phyloP scores from a whole-genome alignment of 2,329 filamentous ascomycete species.

The Trichoderma breve region DNA sequence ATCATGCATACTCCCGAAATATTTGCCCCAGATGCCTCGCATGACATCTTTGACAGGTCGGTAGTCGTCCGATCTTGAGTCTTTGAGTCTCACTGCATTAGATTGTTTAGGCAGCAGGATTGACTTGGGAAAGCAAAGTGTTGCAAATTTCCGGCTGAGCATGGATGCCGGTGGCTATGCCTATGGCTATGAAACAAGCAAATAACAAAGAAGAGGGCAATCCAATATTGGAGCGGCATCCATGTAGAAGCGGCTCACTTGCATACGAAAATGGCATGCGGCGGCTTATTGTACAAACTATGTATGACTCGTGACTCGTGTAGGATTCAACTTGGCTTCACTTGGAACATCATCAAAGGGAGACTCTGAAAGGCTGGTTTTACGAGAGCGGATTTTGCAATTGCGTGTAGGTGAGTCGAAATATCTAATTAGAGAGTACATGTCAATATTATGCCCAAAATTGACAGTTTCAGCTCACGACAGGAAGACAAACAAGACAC shows the following conservation, averaged over 20 bases:
- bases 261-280: no score
- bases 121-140: not conserved
- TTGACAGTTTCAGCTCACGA: not conserved
- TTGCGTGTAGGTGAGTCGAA: not conserved
- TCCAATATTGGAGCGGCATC: not conserved
- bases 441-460: not conserved
- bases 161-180: not conserved
- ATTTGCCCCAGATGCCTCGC: not conserved
- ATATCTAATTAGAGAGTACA: not conserved
- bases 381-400: not conserved
- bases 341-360: no score
- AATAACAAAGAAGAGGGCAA: not conserved
- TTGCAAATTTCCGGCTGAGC: not conserved
- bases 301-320: not conserved
- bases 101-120: not conserved
- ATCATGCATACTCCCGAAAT: not conserved
- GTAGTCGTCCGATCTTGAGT: not conserved
- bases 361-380: not conserved
- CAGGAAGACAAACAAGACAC: not conserved
- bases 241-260: no score
- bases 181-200: not conserved
- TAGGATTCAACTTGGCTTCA: not conserved
- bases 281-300: not conserved
- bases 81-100: not conserved
- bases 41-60: constrained; percentile 11